Conservation (phyloP, 2,329 filamentous ascomycete genomes). For the Didymella keratinophila region DNA sequence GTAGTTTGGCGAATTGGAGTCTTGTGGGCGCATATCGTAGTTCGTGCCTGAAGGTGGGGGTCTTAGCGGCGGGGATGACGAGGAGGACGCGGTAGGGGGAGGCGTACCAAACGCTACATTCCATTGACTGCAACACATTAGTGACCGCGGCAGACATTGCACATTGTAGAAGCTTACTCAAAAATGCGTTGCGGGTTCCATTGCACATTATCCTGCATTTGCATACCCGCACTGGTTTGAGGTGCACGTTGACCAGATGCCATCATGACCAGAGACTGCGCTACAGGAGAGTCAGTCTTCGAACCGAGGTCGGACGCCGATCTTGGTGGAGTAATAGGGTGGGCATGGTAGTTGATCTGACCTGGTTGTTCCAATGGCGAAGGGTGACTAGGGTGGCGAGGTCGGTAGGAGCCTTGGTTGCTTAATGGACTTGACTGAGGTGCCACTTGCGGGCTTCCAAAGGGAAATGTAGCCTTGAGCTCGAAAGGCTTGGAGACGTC, state of each 20-base stretch:
- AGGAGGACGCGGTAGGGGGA: slow-evolving; percentile 52
- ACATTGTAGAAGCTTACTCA: slow-evolving; percentile 69
- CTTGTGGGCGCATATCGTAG: slow-evolving; percentile 50
- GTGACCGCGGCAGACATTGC: neutral
- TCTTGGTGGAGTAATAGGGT: slow-evolving; percentile 82
- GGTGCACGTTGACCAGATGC: slow-evolving; percentile 62
- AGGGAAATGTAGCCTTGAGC: slow-evolving; percentile 85
- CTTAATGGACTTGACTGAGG: slow-evolving; percentile 68
- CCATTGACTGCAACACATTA: slow-evolving; percentile 75
- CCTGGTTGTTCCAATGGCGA: slow-evolving; percentile 60
- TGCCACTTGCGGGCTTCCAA: slow-evolving; percentile 77
- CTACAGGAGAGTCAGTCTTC: slow-evolving; percentile 78
- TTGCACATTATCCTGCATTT: slow-evolving; percentile 67
- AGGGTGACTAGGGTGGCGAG: slow-evolving; percentile 58
- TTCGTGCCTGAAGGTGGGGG: slow-evolving; percentile 51
- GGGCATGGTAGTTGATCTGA: slow-evolving; percentile 71
- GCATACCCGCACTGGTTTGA: slow-evolving; percentile 61
- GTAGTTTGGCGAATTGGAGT: slow-evolving; percentile 43
- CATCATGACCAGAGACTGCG: slow-evolving; percentile 77
- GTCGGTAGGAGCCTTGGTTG: slow-evolving; percentile 57
- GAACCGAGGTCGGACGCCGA: slow-evolving; percentile 75
- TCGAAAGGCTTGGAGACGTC: slow-evolving; percentile 86
- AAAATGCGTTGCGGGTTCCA: slow-evolving; percentile 92
- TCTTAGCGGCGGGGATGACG: slow-evolving; percentile 56
- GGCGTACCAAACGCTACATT: slow-evolving; percentile 87